Percentiles rank a stretch among this genome's conserved stretches.
phyloP scores from a whole-genome alignment of 2,329 filamentous ascomycete species.

The Hypoxylon sp. region DNA sequence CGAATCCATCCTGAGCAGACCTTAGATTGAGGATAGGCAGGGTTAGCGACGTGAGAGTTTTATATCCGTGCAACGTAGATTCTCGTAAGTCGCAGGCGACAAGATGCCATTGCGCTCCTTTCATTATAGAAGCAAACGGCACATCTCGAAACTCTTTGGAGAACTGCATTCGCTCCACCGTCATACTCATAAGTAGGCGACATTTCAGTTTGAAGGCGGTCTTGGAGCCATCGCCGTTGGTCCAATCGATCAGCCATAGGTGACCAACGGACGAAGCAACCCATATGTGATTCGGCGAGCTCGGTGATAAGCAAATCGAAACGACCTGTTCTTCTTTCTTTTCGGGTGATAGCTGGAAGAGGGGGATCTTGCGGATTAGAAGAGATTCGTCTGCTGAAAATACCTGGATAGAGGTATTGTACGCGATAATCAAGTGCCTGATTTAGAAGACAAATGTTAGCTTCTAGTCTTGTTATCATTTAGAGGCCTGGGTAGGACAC shows the following conservation, averaged over 20 bases:
- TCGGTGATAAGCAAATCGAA: constrained; percentile 59
- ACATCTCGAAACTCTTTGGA: constrained; percentile 56
- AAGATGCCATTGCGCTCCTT: constrained; percentile 56
- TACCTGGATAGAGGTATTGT: constrained; percentile 80
- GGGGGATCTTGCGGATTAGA: constrained; percentile 76
- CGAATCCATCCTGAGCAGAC: constrained; percentile 65
- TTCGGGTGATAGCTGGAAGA: constrained; percentile 54
- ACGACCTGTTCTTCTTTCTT: constrained; percentile 54
- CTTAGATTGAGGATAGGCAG: constrained; percentile 61
- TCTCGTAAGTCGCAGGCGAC: constrained; percentile 59
- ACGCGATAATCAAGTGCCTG: constrained; percentile 80
- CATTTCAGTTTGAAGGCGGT: constrained; percentile 58
- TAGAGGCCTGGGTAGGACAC: not conserved
- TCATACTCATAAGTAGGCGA: constrained; percentile 60
- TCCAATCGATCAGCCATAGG: constrained; percentile 71
- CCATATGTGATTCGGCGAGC: constrained; percentile 64
- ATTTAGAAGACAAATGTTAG: constrained; percentile 43
- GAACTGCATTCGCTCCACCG: constrained; percentile 55
- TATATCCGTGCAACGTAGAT: constrained; percentile 48
- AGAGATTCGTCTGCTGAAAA: constrained; percentile 86
- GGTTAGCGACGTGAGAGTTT: constrained; percentile 54
- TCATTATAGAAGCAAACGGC: constrained; percentile 60
- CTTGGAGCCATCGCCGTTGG: constrained; percentile 57
- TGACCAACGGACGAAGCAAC: constrained; percentile 69
- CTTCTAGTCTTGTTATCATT: constrained; percentile 1